phyloP scores from a whole-genome alignment of 2,329 filamentous ascomycete species.

The Botryosphaeria dothidea region DNA sequence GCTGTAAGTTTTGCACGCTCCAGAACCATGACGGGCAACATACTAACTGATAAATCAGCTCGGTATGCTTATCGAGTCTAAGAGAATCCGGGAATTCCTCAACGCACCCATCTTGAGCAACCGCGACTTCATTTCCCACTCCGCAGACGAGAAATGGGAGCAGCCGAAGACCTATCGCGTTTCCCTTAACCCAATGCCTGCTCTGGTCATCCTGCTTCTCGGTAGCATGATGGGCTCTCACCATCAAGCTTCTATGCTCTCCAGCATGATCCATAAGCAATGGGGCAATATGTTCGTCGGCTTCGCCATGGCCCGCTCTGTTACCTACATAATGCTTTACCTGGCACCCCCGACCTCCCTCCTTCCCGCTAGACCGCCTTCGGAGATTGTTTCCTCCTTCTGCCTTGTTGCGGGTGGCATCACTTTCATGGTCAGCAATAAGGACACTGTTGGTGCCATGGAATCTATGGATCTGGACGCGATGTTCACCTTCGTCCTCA shows the following conservation, averaged over 20 bases:
- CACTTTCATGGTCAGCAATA: conserved; percentile 87
- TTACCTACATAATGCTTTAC: conserved; percentile 80
- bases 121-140: conserved; percentile 38
- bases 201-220: conserved; percentile 79
- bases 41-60: conserved; percentile 42
- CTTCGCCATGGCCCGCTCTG: conserved; percentile 73
- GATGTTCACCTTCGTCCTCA: conserved; percentile 92
- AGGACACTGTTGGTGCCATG: conserved; percentile 76
- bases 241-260: conserved; percentile 79
- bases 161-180: conserved; percentile 69
- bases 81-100: conserved; percentile 65
- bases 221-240: conserved; percentile 96
- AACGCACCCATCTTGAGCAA: conserved; percentile 50
- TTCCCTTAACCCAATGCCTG: conserved; percentile 86
- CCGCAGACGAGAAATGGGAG: conserved; percentile 50
- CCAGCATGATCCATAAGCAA: conserved; percentile 89
- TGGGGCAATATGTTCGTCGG: conserved; percentile 86
- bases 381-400: conserved; percentile 84
- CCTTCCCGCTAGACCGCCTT: conserved; percentile 81
- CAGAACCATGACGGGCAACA: background rate
- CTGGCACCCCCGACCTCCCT: conserved; percentile 78
- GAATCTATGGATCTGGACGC: conserved; percentile 76
- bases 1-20: conserved; percentile 57
- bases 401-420: conserved; percentile 84
- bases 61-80: conserved; percentile 81